Conservation (phyloP, 2,329 filamentous ascomycete genomes). For the Sclerotinia nivalis region DNA sequence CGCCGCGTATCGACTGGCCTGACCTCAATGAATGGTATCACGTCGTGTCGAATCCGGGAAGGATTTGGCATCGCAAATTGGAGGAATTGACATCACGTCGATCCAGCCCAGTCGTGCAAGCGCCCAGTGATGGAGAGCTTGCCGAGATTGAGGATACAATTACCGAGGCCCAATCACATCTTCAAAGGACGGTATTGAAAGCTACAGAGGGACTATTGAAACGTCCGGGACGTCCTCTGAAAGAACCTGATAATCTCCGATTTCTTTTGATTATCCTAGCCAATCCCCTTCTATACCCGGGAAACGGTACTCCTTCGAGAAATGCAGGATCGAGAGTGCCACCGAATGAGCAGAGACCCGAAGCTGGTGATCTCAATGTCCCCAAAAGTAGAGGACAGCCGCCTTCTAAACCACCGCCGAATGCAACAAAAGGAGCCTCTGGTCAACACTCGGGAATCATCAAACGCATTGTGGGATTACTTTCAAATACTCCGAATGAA, state of each 20-base stretch:
- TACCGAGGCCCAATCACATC: constrained; percentile 65
- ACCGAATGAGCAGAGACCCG: constrained; percentile 8
- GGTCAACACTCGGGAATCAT: constrained; percentile 80
- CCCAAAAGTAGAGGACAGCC: constrained; percentile 19
- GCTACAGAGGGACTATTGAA: constrained; percentile 78
- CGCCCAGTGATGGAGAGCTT: constrained; percentile 34
- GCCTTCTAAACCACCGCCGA: constrained; percentile 21
- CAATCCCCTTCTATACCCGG: constrained; percentile 72
- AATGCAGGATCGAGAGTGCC: constrained; percentile 21
- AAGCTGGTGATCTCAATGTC: background rate
- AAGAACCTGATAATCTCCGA: constrained; percentile 67
- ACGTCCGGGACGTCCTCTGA: constrained; percentile 70
- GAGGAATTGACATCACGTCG: constrained; percentile 50
- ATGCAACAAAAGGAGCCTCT: constrained; percentile 39
- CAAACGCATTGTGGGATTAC: constrained; percentile 77
- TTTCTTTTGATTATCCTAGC: constrained; percentile 77
- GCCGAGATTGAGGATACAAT: constrained; percentile 54
- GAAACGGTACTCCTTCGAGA: constrained; percentile 27
- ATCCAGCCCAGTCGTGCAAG: constrained; percentile 28
- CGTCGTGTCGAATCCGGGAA: constrained; percentile 66
- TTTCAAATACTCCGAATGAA: constrained; percentile 72
- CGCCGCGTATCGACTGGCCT: constrained; percentile 73
- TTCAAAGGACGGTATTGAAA: constrained; percentile 71
- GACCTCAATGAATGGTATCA: constrained; percentile 74
- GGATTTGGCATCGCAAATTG: constrained; percentile 63